phyloP scores from a whole-genome alignment of 352 stramenopile genomes.

The Thraustochytrium sp. region DNA sequence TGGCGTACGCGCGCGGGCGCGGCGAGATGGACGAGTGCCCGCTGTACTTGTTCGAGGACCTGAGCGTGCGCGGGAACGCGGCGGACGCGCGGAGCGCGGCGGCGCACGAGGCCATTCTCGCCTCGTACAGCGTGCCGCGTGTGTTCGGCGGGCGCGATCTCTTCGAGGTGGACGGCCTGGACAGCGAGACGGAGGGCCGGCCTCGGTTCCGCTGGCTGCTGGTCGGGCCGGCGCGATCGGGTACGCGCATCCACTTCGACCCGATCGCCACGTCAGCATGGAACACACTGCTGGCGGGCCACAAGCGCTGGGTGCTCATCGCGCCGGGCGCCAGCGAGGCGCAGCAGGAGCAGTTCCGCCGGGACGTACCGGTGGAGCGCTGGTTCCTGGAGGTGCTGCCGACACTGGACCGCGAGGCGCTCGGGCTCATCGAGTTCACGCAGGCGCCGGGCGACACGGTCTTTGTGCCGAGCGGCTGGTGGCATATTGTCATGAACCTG shows the following conservation, averaged over 20 bases:
- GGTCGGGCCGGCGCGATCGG: slow-evolving; percentile 61
- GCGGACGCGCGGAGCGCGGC: neutral
- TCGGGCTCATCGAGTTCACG: slow-evolving; percentile 66
- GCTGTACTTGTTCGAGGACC: slow-evolving; percentile 35
- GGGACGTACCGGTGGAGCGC: slow-evolving; percentile 60
- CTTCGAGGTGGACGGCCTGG: neutral
- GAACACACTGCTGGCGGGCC: slow-evolving; percentile 85
- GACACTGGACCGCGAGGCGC: slow-evolving; percentile 34
- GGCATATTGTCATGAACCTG: slow-evolving; percentile 94
- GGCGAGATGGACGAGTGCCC: neutral
- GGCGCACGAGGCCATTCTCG: neutral
- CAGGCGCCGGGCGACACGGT: slow-evolving; percentile 88
- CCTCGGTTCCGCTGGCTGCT: slow-evolving; percentile 65
- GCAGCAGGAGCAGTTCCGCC: slow-evolving; percentile 68
- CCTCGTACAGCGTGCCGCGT: neutral
- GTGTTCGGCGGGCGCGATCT: slow-evolving; percentile 3
- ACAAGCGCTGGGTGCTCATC: slow-evolving; percentile 92
- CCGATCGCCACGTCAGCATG: slow-evolving; percentile 88
- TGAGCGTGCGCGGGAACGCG: neutral
- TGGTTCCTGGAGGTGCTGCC: slow-evolving; percentile 74
- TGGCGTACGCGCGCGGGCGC: slow-evolving; percentile 39
- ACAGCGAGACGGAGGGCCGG: slow-evolving; percentile 15
- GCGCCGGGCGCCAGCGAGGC: slow-evolving; percentile 66
- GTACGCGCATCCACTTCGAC: slow-evolving; percentile 82
- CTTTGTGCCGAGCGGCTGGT: slow-evolving; percentile 94